Evolutionary conservation across 768 basidiomycete species (phyloP).

Genomic region (Russula foetens): DNA sequence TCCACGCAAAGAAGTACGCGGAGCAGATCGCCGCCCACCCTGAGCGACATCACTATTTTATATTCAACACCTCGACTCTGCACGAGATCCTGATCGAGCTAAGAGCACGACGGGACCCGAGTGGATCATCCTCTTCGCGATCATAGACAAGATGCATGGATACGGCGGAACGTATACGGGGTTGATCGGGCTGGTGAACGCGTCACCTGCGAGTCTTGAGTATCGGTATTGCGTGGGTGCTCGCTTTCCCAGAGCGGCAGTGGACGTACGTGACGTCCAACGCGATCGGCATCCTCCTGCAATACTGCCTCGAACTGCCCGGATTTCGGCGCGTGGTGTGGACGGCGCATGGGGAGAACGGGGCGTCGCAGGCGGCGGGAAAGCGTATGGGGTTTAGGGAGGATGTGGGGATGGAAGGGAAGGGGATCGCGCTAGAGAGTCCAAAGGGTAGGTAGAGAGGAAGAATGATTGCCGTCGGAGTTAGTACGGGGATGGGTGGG

Average conservation of each 20-base stretch:
- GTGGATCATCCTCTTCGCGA: slow-evolving; percentile 29
- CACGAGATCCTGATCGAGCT: slow-evolving; percentile 21
- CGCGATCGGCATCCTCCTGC: slow-evolving; percentile 34
- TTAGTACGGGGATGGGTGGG: too few relatives aligned
- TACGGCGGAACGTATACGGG: slow-evolving; percentile 28
- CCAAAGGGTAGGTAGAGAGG: slow-evolving; percentile 28
- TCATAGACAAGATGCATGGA: slow-evolving; percentile 34
- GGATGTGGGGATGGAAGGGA: slow-evolving; percentile 25
- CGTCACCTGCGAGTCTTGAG: slow-evolving; percentile 10
- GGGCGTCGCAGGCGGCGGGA: slow-evolving; percentile 31
- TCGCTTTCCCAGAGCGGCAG: slow-evolving; percentile 13
- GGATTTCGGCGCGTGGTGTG: slow-evolving; percentile 44
- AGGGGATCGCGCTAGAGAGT: slow-evolving; percentile 18
- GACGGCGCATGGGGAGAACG: slow-evolving; percentile 33
- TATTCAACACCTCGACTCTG: slow-evolving; percentile 22
- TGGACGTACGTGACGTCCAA: slow-evolving; percentile 20
- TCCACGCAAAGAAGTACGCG: slow-evolving; percentile 29
- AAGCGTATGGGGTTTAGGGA: slow-evolving; percentile 38
- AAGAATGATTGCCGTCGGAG: slow-evolving; percentile 21
- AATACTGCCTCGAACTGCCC: slow-evolving; percentile 27
- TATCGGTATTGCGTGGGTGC: slow-evolving; percentile 8
- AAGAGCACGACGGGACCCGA: slow-evolving; percentile 21
- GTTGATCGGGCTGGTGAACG: slow-evolving; percentile 28
- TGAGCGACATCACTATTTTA: slow-evolving; percentile 29
- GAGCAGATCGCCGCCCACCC: slow-evolving; percentile 22